These are phyloP conservation scores for Penicillium paneum DNA, from an alignment of 2,329 filamentous ascomycete species.

Conservation along the genomic window DNA sequence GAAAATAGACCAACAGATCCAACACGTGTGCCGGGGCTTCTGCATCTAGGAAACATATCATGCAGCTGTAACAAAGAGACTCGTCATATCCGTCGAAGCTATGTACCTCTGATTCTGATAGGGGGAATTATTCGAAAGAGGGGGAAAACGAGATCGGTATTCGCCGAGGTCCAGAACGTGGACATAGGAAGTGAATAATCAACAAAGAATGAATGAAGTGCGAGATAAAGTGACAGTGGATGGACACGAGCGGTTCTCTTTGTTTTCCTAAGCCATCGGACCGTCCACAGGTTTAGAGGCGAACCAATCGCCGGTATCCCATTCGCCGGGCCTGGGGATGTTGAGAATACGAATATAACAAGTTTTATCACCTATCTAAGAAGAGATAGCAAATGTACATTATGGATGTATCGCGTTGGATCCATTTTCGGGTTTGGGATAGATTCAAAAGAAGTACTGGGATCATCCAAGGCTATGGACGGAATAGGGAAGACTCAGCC, in stretches of 20 bases:
- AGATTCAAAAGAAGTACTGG: constrained; percentile 42
- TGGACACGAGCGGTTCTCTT: background rate
- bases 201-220: background rate
- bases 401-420: too few species aligned
- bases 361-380: too few species aligned
- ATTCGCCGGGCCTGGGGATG: constrained; percentile 62
- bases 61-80: constrained; percentile 3
- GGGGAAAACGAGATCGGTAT: background rate
- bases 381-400: too few species aligned
- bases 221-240: background rate
- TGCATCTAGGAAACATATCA: background rate
- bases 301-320: constrained; percentile 89
- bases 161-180: background rate
- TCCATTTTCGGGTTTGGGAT: constrained; percentile 46
- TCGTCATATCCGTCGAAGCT: constrained; percentile 1
- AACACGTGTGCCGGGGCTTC: constrained; percentile 3
- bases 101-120: background rate
- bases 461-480: constrained; percentile 63
- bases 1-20: background rate
- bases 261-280: background rate
- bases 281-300: constrained; percentile 22
- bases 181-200: background rate
- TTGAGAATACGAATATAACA: constrained; percentile 68
- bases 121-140: too few species aligned
- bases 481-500: constrained; percentile 77